Evolutionary conservation across 345 rosid species (phyloP), one percentile per base, ranked within the genome.

Genomic region (Zanthoxylum bungeanum): DNA sequence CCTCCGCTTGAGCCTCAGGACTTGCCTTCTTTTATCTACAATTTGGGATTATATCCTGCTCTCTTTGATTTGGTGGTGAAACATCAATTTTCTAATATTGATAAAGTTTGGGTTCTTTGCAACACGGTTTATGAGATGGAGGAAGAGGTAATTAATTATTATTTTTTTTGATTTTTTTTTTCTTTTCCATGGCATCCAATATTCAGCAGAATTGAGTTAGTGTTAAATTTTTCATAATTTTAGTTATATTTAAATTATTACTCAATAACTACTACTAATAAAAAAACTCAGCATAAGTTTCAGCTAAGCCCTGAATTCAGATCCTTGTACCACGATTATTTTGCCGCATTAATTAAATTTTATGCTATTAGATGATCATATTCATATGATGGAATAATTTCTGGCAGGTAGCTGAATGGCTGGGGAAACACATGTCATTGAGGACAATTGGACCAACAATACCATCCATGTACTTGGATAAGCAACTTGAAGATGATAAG

Each of bases 51-150:
- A 0, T 77, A 83, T 42, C 87, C 84, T 1, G 66, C 50, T 10
- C 4, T 42, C 59, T 40, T 49, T 6, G 12, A 74, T 50, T 7
- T 66, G 68, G 21, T 74, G 28, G 10, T 69, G 24, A 49, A 7
- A 4, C 16, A 59, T 22, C 86, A 85, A 39, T 85, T 76, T 77
- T 25, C 68, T 14, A 74, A 72, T 21, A 24, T 78, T 40, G 79
- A 74, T 2, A 33, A 71, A 24, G 84, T 73, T 53, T 74, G 68
- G 72, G 51, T 77, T 34, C 75, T 82, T 19, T 76, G n/a, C 30
- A 76, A 76, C 49, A 21, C 79, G 17, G 40, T 80, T 55, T 57
- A 77, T 16, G 73, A 68, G 49, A 24, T 80, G 62, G 84, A 85
- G 76, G 30, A 67, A 60, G 73, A 75, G 82, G 85, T 70, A 61